phyloP scores from a whole-genome alignment of 306 rosid species.

The Trifolium fragiferum region DNA sequence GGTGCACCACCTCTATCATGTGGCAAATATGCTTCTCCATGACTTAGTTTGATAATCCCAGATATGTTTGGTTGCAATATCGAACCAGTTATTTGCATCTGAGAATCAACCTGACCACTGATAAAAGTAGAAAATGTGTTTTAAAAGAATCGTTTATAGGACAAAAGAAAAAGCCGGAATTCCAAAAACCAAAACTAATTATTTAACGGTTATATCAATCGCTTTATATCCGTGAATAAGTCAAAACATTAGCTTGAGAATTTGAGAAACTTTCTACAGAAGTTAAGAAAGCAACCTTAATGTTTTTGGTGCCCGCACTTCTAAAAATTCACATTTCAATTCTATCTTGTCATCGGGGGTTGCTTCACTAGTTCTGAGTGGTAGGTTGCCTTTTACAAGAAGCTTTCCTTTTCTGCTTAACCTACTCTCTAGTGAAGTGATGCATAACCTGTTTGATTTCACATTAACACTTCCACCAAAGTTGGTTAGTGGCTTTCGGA shows the following conservation, averaged over 20 bases:
- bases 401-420: constrained; percentile 92
- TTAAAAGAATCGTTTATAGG: constrained; percentile 21
- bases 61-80: constrained; percentile 88
- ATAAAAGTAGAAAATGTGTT: constrained; percentile 35
- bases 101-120: constrained; percentile 98
- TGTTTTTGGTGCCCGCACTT: constrained; percentile 85
- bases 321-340: constrained; percentile 86
- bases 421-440: constrained; percentile 86
- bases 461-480: constrained; percentile 88
- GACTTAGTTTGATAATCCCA: constrained; percentile 86
- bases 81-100: constrained; percentile 93
- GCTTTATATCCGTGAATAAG: constrained; percentile 28
- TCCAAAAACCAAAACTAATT: background rate
- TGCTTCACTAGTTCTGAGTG: constrained; percentile 92
- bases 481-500: constrained; percentile 86
- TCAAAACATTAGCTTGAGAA: constrained; percentile 27
- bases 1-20: constrained; percentile 88
- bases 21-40: constrained; percentile 96
- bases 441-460: constrained; percentile 89
- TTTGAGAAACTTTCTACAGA: constrained; percentile 33
- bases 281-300: constrained; percentile 60
- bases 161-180: constrained; percentile 1
- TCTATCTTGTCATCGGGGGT: constrained; percentile 83
- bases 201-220: constrained; percentile 16
- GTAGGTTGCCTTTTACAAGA: constrained; percentile 87